A percentile compares a stretch with the other conserved stretches of the same genome.
Evolutionary conservation across 169 alveolate genomes (phyloP).

Genomic region (Eimeria sp.): DNA sequence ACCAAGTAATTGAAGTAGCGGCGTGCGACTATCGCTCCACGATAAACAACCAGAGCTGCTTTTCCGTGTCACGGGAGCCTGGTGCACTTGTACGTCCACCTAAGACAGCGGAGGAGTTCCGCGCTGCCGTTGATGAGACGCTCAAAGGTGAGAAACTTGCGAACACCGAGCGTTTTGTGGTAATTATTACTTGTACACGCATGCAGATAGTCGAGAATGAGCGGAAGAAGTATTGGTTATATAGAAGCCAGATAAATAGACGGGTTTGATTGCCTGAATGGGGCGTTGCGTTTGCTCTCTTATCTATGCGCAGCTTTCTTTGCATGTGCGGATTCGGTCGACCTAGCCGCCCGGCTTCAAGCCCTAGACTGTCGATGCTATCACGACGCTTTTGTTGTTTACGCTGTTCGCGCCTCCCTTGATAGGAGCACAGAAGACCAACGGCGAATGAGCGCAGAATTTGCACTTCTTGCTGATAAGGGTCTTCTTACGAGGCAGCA

Average conservation of each 20-base stretch:
- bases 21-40: slow-evolving; percentile 75
- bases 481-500: slow-evolving; percentile 75
- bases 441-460: slow-evolving; percentile 70
- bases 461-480: slow-evolving; percentile 77
- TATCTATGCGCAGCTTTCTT: slow-evolving; percentile 54
- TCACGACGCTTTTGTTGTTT: slow-evolving; percentile 74
- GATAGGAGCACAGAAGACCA: slow-evolving; percentile 77
- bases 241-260: background rate
- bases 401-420: slow-evolving; percentile 76
- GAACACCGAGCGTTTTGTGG: background rate
- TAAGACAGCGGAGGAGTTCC: slow-evolving; percentile 61
- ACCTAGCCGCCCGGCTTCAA: slow-evolving; percentile 63
- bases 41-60: slow-evolving; percentile 71
- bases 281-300: background rate
- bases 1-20: slow-evolving; percentile 73
- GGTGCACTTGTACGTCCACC: slow-evolving; percentile 39
- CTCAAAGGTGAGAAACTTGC: slow-evolving; percentile 42
- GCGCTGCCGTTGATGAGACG: slow-evolving; percentile 44
- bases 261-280: background rate
- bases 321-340: slow-evolving; percentile 45
- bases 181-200: background rate
- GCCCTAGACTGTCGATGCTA: slow-evolving; percentile 69
- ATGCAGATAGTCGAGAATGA: background rate
- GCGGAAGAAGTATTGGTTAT: background rate
- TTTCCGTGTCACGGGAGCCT: slow-evolving; percentile 45